Percentiles rank a stretch among this genome's conserved stretches.
Conservation (phyloP, 306 rosid genomes). For the cucumber (Cucumis sativus) region DNA sequence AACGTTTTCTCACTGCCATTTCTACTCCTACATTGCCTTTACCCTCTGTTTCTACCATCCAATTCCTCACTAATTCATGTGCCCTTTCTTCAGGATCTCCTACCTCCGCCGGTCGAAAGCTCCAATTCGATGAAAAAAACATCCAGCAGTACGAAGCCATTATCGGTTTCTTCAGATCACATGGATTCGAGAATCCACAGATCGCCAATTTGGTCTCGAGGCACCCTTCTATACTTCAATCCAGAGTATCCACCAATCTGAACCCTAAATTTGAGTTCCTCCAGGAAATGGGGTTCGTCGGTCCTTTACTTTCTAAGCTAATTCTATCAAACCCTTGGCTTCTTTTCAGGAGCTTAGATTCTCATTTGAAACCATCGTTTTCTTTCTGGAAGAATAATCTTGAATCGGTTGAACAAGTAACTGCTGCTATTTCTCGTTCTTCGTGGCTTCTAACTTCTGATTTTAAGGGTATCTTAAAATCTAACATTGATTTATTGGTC, state of each 20-base stretch:
- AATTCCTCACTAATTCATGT: no score
- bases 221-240: not conserved
- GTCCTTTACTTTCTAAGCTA: no score
- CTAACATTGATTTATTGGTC: constrained; percentile 4
- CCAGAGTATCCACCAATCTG: not conserved
- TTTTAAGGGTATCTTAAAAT: not conserved
- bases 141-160: not conserved
- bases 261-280: no score
- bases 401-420: not conserved
- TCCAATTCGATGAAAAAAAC: no score
- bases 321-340: no score
- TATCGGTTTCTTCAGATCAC: not conserved
- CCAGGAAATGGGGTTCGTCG: no score
- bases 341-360: no score
- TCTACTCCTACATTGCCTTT: not conserved
- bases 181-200: constrained; percentile 3
- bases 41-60: not conserved
- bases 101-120: no score
- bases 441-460: constrained; percentile 3
- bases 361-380: constrained; percentile 7
- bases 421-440: not conserved
- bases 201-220: not conserved
- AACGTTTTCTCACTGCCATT: not conserved
- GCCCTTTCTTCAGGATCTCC: no score
- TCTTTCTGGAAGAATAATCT: not conserved